phyloP scores from a whole-genome alignment of 2,329 filamentous ascomycete genomes.

The Sclerotiophoma versabilis region DNA sequence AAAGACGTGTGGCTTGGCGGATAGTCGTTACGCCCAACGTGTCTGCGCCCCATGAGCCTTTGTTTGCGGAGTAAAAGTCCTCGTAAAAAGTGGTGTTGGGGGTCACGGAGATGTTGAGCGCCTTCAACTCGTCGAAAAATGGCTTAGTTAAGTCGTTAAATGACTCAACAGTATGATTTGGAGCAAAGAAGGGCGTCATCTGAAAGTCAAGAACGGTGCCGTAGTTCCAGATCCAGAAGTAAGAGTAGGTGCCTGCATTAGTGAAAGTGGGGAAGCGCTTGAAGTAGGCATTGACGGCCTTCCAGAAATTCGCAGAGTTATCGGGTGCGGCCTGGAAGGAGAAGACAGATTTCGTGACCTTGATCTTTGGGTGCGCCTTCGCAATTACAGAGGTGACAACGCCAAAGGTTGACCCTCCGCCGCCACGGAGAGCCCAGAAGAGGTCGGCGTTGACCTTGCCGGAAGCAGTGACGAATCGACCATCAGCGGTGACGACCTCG shows the following conservation, averaged over 20 bases:
- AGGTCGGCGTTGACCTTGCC: slow-evolving; percentile 21
- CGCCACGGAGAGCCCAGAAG: slow-evolving; percentile 28
- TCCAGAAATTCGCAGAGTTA: slow-evolving; percentile 28
- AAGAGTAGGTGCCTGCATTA: slow-evolving; percentile 27
- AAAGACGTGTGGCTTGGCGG: slow-evolving; percentile 25
- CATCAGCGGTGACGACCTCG: slow-evolving; percentile 35
- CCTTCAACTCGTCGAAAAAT: slow-evolving; percentile 18
- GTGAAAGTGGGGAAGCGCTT: slow-evolving; percentile 24
- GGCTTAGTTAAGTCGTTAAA: slow-evolving; percentile 15
- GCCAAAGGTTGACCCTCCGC: slow-evolving; percentile 30
- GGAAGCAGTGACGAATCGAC: slow-evolving; percentile 32
- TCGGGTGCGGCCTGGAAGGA: slow-evolving; percentile 29
- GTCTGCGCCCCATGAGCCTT: slow-evolving; percentile 27
- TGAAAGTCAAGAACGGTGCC: slow-evolving; percentile 19
- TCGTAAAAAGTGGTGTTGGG: slow-evolving; percentile 16
- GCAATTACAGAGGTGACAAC: slow-evolving; percentile 28
- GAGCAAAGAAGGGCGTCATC: slow-evolving; percentile 26
- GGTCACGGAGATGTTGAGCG: slow-evolving; percentile 17
- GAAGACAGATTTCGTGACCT: slow-evolving; percentile 35
- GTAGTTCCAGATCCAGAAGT: slow-evolving; percentile 25
- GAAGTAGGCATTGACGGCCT: slow-evolving; percentile 20
- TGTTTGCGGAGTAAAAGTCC: slow-evolving; percentile 24
- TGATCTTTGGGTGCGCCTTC: slow-evolving; percentile 27
- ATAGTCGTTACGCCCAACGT: slow-evolving; percentile 15
- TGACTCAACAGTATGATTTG: slow-evolving; percentile 17